These are phyloP conservation scores for Kodamaea arcana DNA, from an alignment of 1,139 yeast genomes.

Conservation along the genomic window DNA sequence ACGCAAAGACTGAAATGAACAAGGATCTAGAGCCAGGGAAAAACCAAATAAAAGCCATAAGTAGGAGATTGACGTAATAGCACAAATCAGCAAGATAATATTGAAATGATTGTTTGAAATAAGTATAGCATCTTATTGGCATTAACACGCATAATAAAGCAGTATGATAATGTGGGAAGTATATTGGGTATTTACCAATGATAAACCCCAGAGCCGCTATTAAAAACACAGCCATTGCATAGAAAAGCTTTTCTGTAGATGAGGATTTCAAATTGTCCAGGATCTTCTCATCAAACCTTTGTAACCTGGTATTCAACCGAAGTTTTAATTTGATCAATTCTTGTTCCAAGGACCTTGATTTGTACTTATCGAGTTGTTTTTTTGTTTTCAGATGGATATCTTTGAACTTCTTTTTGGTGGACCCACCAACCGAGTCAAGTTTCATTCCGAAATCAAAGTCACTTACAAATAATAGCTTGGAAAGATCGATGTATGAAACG, in stretches of 20 bases:
- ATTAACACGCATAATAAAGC: slow-evolving; percentile 56
- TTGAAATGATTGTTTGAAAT: slow-evolving; percentile 73
- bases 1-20: slow-evolving; percentile 79
- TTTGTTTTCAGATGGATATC: slow-evolving; percentile 37
- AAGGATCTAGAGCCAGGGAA: slow-evolving; percentile 69
- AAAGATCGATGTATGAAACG: slow-evolving; percentile 34
- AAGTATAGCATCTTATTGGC: slow-evolving; percentile 84
- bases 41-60: slow-evolving; percentile 74
- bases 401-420: slow-evolving; percentile 33
- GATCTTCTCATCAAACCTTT: slow-evolving; percentile 55
- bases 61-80: slow-evolving; percentile 76
- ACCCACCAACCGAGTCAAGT: slow-evolving; percentile 33
- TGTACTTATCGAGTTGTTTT: slow-evolving; percentile 25
- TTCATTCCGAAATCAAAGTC: slow-evolving; percentile 42
- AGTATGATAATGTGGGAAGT: slow-evolving; percentile 76
- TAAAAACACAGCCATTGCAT: slow-evolving; percentile 65
- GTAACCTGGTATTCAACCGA: slow-evolving; percentile 37
- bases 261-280: slow-evolving; percentile 50
- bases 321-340: slow-evolving; percentile 33
- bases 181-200: slow-evolving; percentile 73
- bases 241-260: slow-evolving; percentile 75
- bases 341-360: slow-evolving; percentile 14
- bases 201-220: slow-evolving; percentile 72
- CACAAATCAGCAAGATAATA: slow-evolving; percentile 92
- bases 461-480: slow-evolving; percentile 33